Conservation (phyloP, 805 yeast species). For the Saturnispora besseyi region DNA sequence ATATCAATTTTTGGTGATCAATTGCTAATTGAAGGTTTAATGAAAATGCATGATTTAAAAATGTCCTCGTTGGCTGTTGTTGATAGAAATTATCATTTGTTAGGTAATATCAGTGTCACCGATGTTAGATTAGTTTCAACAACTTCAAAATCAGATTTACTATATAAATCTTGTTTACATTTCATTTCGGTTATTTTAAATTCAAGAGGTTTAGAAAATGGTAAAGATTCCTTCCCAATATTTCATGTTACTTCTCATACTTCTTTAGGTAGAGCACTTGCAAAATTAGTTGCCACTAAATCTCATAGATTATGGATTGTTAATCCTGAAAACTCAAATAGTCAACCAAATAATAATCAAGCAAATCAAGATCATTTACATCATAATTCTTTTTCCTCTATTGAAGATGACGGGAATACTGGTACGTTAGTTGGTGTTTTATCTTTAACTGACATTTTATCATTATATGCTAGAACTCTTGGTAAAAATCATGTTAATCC, state of each 20-base stretch:
- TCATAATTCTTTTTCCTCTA: constrained; percentile 10
- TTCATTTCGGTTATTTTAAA: constrained; percentile 80
- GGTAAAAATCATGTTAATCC: constrained; percentile 75
- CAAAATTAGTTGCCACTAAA: constrained; percentile 90
- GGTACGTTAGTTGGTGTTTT: constrained; percentile 88
- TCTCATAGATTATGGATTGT: constrained; percentile 87
- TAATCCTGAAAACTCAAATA: constrained; percentile 34
- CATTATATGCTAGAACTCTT: constrained; percentile 64
- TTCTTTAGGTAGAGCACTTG: constrained; percentile 80
- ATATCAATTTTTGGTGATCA: constrained; percentile 82
- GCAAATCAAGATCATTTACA: constrained; percentile 3
- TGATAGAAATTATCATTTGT: constrained; percentile 61
- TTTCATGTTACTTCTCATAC: constrained; percentile 81
- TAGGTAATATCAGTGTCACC: constrained; percentile 91
- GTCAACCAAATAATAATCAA: constrained; percentile 11
- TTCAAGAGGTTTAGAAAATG: constrained; percentile 85
- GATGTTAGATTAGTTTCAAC: constrained; percentile 86
- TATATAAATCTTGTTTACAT: constrained; percentile 77
- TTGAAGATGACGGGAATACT: constrained; percentile 34
- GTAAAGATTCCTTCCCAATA: constrained; percentile 93
- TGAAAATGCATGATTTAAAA: constrained; percentile 73
- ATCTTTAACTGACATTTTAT: constrained; percentile 82
- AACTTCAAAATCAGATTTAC: constrained; percentile 75
- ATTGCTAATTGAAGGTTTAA: constrained; percentile 75
- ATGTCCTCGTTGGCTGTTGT: constrained; percentile 91